Evolutionary conservation across 129 eudicot genomes (phyloP).

Genomic region (Glebionis coronaria): DNA sequence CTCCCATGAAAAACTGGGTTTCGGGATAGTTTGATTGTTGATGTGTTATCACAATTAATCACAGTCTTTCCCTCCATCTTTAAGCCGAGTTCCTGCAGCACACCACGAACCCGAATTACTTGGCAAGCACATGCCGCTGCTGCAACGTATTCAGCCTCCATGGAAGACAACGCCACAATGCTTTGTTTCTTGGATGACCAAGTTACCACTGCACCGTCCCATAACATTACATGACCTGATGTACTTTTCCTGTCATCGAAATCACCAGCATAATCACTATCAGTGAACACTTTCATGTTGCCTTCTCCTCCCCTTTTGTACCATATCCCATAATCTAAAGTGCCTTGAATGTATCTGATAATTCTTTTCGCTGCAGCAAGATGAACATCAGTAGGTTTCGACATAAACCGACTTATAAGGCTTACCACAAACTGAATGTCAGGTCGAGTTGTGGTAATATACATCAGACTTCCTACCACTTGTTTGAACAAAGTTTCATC

Average conservation of each 20-base stretch:
- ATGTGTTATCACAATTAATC: neutral
- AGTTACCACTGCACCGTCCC: neutral
- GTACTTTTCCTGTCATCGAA: no score
- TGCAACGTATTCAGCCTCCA: neutral
- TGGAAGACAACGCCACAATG: neutral
- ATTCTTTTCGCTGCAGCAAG: neutral
- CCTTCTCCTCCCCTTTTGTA: neutral
- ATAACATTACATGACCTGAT: neutral
- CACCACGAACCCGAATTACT: neutral
- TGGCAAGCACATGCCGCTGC: neutral
- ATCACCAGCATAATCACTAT: no score
- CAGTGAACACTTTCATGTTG: no score
- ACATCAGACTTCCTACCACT: neutral
- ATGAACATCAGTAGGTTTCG: neutral
- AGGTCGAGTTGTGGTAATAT: neutral
- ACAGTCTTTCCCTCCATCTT: neutral
- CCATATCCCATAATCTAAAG: neutral
- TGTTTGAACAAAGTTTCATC: neutral
- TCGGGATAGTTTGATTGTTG: neutral
- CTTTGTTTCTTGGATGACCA: constrained; percentile 3
- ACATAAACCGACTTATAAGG: neutral
- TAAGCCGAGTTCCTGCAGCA: neutral
- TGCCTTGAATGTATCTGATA: neutral
- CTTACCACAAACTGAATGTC: neutral
- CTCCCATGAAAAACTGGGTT: neutral